Evolutionary conservation across 2,329 filamentous ascomycete genomes (phyloP).

Genomic region (Stagonosporopsis vannaccii): DNA sequence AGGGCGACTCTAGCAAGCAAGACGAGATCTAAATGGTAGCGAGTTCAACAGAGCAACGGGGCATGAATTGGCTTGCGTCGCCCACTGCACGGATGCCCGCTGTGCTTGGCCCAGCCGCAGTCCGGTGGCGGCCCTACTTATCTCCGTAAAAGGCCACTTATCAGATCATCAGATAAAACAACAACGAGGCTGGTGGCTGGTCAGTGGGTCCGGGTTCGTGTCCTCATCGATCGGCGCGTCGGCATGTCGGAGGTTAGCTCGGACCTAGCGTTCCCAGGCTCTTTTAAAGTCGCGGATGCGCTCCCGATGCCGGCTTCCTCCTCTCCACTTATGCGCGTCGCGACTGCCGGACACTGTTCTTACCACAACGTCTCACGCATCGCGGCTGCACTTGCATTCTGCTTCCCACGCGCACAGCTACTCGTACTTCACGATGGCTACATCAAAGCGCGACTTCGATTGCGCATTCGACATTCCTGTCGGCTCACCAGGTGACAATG

Average conservation of each 20-base stretch:
- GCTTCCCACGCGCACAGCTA: slow-evolving; percentile 1
- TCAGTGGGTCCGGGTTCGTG: background rate
- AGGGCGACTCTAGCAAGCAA: slow-evolving; percentile 21
- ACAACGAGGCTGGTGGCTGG: background rate
- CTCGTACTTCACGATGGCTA: slow-evolving; percentile 16
- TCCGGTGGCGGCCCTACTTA: slow-evolving; percentile 2
- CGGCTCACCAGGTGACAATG: slow-evolving; percentile 22
- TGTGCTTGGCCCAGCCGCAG: slow-evolving; percentile 18
- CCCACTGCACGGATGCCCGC: slow-evolving; percentile 18
- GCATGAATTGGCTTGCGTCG: slow-evolving; percentile 30
- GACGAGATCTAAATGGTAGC: slow-evolving; percentile 25
- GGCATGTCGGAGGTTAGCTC: background rate
- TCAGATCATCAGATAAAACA: background rate
- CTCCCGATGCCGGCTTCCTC: background rate
- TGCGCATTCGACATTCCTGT: slow-evolving; percentile 26
- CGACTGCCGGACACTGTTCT: slow-evolving; percentile 12
- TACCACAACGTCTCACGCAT: background rate
- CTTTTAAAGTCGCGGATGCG: background rate
- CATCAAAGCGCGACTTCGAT: slow-evolving; percentile 24
- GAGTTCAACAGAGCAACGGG: slow-evolving; percentile 28
- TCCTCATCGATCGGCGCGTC: background rate
- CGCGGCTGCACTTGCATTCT: slow-evolving; percentile 1
- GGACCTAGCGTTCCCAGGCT: too few relatives aligned
- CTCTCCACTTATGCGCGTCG: slow-evolving; percentile 17
- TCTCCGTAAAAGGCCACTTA: background rate